Evolutionary conservation across 306 rosid genomes (phyloP), one percentile per base, ranked within the genome.

Genomic region (Cicer bijugum): DNA sequence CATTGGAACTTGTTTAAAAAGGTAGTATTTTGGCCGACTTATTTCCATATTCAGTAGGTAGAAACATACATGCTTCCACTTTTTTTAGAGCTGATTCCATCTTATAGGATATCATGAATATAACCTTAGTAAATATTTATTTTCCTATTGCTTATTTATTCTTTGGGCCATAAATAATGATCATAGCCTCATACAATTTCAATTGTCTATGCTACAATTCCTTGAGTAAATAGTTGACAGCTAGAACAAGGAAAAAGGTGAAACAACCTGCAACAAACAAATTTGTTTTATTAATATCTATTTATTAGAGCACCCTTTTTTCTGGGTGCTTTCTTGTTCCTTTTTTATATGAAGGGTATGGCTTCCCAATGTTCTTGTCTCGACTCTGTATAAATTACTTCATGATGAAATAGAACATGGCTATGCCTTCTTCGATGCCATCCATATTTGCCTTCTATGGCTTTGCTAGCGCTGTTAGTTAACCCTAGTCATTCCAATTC

Each of bases 21-120:
- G 74, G 55, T 44, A 75, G 43, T 68, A 38, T 61, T 65, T 56
- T 71, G 61, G 53, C 63, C 63, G 57, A 55, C 72, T 72, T 67
- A 23, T 39, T 75, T 68, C 59, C 65, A 9, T 38, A 46, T 74
- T 61, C 45, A 17, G 17, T 75, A 44, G 23, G 17, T 75, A 44
- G 23, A 69, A 44, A 60, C 37, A 9, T 48, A 50, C 45, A 57
- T 15, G 55, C 52, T 69, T 58, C 71, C 46, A 28, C 76, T 40
- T 44, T 46, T 46, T 63, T 83, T 75, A 45, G 62, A 64, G 37
- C 47, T 44, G 16, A 56, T 69, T 47, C 50, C 58, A 44, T 67
- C 17, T 78, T 39, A 12, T 20, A 44, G 44, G 56, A 38, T 44
- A 53, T 63, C 7, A 20, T 71, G 42, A 12, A 64, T 67, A 66